Percentiles rank a stretch among this genome's conserved stretches.
These are phyloP conservation scores for Tricholoma terreum DNA, from an alignment of 768 basidiomycete genomes.

Conservation along the genomic window DNA sequence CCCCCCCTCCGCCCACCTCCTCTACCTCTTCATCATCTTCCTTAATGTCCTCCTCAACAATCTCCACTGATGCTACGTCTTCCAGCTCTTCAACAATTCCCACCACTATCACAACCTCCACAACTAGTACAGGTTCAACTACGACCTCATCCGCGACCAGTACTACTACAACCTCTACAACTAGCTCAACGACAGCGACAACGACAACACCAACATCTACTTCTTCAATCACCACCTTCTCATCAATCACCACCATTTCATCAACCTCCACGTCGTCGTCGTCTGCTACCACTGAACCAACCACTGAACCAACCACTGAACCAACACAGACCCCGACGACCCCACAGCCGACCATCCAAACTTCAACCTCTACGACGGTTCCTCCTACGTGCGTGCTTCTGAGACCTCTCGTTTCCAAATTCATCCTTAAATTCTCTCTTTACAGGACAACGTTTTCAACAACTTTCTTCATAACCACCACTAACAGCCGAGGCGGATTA, in stretches of 20 bases:
- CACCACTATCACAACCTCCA: slow-evolving; percentile 10
- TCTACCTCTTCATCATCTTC: slow-evolving; percentile 9
- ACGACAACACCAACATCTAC: slow-evolving; percentile 18
- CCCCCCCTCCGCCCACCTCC: slow-evolving; percentile 12
- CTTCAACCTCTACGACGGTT: slow-evolving; percentile 3
- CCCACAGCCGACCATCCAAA: neutral
- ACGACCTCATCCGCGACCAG: slow-evolving; percentile 11
- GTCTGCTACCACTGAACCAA: slow-evolving; percentile 5
- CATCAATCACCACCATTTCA: slow-evolving; percentile 15
- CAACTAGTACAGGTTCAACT: slow-evolving; percentile 8
- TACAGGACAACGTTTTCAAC: slow-evolving; percentile 51
- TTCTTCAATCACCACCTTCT: slow-evolving; percentile 14
- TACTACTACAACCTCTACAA: slow-evolving; percentile 15
- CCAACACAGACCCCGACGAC: neutral
- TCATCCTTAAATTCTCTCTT: slow-evolving; percentile 7
- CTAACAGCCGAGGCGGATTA: slow-evolving; percentile 50
- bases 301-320: neutral
- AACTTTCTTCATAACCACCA: slow-evolving; percentile 56
- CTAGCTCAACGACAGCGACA: slow-evolving; percentile 17
- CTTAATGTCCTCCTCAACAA: slow-evolving; percentile 4
- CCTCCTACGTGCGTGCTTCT: slow-evolving; percentile 14
- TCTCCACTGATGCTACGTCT: slow-evolving; percentile 1
- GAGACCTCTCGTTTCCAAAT: slow-evolving; percentile 5
- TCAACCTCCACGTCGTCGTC: slow-evolving; percentile 14
- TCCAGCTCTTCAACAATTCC: slow-evolving; percentile 14